Evolutionary conservation across 148 eudicot genomes (phyloP).

Genomic region (Rhododendron ovatum): DNA sequence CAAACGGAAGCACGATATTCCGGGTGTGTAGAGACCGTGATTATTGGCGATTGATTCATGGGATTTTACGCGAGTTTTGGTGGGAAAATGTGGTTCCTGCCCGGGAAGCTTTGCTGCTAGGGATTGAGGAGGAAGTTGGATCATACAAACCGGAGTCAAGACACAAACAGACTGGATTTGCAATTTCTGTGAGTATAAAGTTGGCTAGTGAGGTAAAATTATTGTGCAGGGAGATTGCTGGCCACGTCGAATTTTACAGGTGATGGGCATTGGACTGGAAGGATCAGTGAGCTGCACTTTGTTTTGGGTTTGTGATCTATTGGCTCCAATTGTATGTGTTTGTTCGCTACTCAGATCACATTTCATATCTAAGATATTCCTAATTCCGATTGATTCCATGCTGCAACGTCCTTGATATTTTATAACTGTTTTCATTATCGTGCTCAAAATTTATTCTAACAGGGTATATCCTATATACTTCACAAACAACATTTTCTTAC

Average conservation of each 20-base stretch:
- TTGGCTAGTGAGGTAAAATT: conserved; percentile 68
- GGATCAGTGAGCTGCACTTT: background rate
- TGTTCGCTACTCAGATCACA: background rate
- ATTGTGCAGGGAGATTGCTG: conserved; percentile 83
- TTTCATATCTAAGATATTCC: background rate
- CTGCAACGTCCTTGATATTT: background rate
- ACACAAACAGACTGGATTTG: conserved; percentile 62
- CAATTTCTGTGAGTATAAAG: conserved; percentile 50
- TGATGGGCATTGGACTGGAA: conserved; percentile 16
- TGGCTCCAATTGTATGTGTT: background rate
- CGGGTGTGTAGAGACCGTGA: conserved; percentile 59
- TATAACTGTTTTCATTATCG: background rate
- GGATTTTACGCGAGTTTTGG: conserved; percentile 80
- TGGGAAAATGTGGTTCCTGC: conserved; percentile 90
- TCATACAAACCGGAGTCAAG: conserved; percentile 56
- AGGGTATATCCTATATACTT: background rate
- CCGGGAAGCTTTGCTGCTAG: conserved; percentile 50
- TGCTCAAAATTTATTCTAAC: background rate
- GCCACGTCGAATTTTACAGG: conserved; percentile 63
- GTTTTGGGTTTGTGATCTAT: background rate
- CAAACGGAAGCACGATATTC: conserved; percentile 75
- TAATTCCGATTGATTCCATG: background rate
- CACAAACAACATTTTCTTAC: background rate
- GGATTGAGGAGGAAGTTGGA: conserved; percentile 54
- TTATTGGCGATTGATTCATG: conserved; percentile 78